A percentile compares a stretch with the other conserved stretches of the same genome.
Conservation (phyloP, 148 eudicot species). For the Dianthus caryophyllus region DNA sequence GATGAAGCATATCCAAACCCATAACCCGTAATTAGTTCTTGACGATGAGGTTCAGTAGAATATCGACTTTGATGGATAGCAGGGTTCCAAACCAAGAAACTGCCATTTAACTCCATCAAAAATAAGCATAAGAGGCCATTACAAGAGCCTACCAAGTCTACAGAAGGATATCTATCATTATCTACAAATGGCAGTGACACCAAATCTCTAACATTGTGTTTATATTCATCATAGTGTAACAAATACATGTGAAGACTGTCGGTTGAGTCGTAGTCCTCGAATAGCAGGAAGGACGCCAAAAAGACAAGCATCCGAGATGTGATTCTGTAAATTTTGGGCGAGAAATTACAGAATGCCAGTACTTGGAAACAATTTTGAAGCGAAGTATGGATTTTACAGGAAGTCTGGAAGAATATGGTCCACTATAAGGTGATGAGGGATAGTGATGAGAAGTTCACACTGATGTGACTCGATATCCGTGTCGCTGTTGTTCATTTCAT, state of each 20-base stretch:
- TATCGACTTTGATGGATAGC: not conserved
- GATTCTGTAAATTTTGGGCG: not conserved
- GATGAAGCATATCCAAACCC: slow-evolving; percentile 1
- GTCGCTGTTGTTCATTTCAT: not conserved
- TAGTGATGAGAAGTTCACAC: not conserved
- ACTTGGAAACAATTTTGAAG: not conserved
- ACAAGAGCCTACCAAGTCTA: not conserved
- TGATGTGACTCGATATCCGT: too few relatives aligned
- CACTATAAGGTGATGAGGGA: not conserved
- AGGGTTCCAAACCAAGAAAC: slow-evolving; percentile 10
- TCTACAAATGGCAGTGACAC: slow-evolving; percentile 7
- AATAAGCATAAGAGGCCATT: slow-evolving; percentile 6
- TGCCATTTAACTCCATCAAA: not conserved
- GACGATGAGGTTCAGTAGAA: not conserved
- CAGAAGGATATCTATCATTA: not conserved
- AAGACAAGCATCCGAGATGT: not conserved
- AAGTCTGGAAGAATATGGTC: slow-evolving; percentile 9
- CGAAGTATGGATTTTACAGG: slow-evolving; percentile 5
- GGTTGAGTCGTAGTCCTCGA: not conserved
- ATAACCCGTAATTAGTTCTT: slow-evolving; percentile 1
- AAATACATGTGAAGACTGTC: not conserved
- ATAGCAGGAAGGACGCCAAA: not conserved
- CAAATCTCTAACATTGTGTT: not conserved
- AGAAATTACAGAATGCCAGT: not conserved
- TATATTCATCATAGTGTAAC: not conserved